Base-by-base conservation (phyloP, 495 filamentous ascomycete species). In the Talaromyces liani region DNA sequence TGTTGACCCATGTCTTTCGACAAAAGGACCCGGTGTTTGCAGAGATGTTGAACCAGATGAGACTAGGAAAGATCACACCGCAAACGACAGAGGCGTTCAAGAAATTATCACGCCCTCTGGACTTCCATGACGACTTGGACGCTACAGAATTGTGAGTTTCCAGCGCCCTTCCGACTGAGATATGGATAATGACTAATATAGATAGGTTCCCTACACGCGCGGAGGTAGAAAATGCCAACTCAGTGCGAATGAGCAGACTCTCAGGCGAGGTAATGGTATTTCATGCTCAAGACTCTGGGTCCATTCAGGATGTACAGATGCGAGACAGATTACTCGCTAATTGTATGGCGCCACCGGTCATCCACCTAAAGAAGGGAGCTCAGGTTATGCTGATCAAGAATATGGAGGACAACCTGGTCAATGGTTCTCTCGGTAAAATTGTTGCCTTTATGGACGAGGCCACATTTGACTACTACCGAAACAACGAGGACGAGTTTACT, bases 361-460 rank as follows among this genome's bases (percentile, higher is more conserved):
- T 98, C 18, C 82, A 87, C 54, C 79, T 98, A 51, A 98, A 97
- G 74, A 90, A 93, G 67, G 91, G 91, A 18, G 88, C 92, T 0
- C 95, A 98, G 70, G 95, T 98, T 29, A 98, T 98, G 94, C 76
- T 98, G n/a, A 97, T 98, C 81, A 98, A 98, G 71, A 98, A 98
- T 69, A 87, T 97, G 79, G 94, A 98, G 72, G 93, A 97, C 2
- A 84, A 82, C 0, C 84, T 98, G 2, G 94, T 98, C 63, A 98
- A 98, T 66, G 94, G 94, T 4, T 95, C 94, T 0, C 83, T 98
- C 41, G 94, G 94, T 1, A 89, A 86, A 57, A 88, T 98, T 2
- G 75, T 89, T 5, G 87, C 80, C 3, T 98, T 98, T 74, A 96
- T 93, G 91, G 88, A 83, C 61, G 89, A 97, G 65, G 77, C 82